A percentile compares a stretch with the other conserved stretches of the same genome.
Evolutionary conservation across 805 yeast genomes (phyloP).

Genomic region (Myxozyma melibiosi): DNA sequence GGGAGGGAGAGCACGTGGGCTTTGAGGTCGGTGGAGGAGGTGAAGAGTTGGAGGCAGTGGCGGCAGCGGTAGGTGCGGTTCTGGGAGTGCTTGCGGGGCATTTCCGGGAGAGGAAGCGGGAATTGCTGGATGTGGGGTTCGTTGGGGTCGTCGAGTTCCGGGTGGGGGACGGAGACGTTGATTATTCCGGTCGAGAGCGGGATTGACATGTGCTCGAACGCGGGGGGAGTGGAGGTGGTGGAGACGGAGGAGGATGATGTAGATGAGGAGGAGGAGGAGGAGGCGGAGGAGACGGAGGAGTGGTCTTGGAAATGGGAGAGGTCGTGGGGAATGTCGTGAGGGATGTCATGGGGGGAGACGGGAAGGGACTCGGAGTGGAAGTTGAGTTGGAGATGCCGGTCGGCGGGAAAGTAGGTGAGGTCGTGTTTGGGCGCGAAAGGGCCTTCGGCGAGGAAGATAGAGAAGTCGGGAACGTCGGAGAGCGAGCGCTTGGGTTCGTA

Average conservation of each 20-base stretch:
- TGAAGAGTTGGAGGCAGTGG: constrained; percentile 19
- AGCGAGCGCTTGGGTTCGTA: too few relatives aligned
- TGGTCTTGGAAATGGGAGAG: background rate
- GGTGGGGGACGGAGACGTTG: constrained; percentile 3
- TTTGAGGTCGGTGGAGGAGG: constrained; percentile 14
- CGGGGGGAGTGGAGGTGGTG: background rate
- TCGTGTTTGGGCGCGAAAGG: too few relatives aligned
- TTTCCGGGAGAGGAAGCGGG: constrained; percentile 1
- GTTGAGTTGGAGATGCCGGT: too few relatives aligned
- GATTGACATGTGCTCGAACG: background rate
- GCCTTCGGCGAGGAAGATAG: too few relatives aligned
- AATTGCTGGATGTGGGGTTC: background rate
- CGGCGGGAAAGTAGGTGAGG: too few relatives aligned
- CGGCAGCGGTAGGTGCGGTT: constrained; percentile 31
- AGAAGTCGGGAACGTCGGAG: too few relatives aligned
- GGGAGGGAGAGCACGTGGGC: constrained; percentile 16
- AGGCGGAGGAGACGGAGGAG: too few relatives aligned
- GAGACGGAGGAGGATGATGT: background rate
- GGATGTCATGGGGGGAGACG: too few relatives aligned
- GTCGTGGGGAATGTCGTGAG: too few relatives aligned
- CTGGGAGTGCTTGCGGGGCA: constrained; percentile 20
- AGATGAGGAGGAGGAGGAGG: background rate
- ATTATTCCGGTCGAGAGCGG: background rate
- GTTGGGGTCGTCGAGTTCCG: constrained; percentile 1
- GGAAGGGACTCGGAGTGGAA: too few relatives aligned